Conservation (phyloP, 106 monocot genomes). For the Dendrobium catenatum region DNA sequence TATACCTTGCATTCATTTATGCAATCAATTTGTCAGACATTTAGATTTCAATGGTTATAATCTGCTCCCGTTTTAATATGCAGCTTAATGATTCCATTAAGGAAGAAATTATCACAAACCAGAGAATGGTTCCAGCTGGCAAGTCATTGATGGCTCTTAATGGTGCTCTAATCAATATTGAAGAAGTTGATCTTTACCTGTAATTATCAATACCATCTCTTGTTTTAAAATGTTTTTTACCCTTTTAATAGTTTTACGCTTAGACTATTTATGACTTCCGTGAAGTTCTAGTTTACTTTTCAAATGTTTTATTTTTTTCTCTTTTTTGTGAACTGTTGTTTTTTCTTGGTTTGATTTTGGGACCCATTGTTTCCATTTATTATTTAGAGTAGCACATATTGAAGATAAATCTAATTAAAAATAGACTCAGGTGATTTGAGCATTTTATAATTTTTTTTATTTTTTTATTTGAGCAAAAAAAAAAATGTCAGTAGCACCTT, state of each 20-base stretch:
- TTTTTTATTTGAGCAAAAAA: too few species aligned
- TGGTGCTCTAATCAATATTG: conserved; percentile 91
- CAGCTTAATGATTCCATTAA: conserved; percentile 83
- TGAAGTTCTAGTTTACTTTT: not conserved
- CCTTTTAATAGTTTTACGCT: not conserved
- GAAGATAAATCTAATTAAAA: not conserved
- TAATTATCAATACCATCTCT: conserved; percentile 28
- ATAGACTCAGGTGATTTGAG: not conserved
- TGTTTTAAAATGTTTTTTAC: not conserved
- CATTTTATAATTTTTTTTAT: too few species aligned
- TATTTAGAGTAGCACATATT: not conserved
- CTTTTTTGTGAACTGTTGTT: not conserved
- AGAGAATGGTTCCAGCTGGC: conserved; percentile 95
- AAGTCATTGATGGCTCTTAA: conserved; percentile 96
- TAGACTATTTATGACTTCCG: not conserved
- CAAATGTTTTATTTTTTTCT: not conserved
- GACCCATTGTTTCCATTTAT: not conserved
- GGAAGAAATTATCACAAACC: conserved; percentile 94
- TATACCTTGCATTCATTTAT: not conserved
- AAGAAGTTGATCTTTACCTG: conserved; percentile 92
- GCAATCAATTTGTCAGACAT: not conserved
- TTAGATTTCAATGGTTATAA: not conserved
- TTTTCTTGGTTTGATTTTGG: not conserved
- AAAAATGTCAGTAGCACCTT: too few species aligned
- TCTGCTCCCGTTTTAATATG: not conserved